A percentile compares a stretch with the other conserved stretches of the same genome.
phyloP scores from a whole-genome alignment of 441 rosid species.

The Macaranga tanarius region DNA sequence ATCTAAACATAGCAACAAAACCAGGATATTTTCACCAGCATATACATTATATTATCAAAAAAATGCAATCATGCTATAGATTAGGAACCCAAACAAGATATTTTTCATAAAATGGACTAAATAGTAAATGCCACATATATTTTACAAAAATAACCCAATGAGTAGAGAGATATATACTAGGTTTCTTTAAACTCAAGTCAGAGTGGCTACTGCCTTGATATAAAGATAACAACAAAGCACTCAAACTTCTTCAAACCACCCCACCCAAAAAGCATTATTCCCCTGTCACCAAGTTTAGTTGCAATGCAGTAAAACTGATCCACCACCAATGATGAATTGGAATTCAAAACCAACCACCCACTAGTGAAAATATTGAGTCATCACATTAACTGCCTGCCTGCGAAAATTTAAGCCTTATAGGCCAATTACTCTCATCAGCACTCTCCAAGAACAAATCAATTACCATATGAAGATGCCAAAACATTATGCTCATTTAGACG shows the following conservation, averaged over 20 bases:
- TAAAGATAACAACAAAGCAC: background rate
- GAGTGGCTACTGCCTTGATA: conserved; percentile 17
- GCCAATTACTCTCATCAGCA: background rate
- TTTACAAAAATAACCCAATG: conserved; percentile 11
- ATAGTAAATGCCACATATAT: conserved; percentile 3
- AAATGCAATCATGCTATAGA: background rate
- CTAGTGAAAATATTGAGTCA: background rate
- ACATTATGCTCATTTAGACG: conserved; percentile 74
- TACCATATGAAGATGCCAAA: conserved; percentile 52
- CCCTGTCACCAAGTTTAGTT: background rate
- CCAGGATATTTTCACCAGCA: conserved; percentile 2
- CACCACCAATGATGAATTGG: background rate
- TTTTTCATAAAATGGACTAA: background rate
- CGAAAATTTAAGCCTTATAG: background rate
- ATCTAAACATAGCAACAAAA: background rate
- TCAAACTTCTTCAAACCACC: conserved; percentile 14
- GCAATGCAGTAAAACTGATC: conserved; percentile 5
- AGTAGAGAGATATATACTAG: too few relatives aligned
- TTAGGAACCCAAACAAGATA: conserved; percentile 17
- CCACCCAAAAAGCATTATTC: conserved; percentile 1
- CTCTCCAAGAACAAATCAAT: conserved; percentile 26
- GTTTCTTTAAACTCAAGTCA: conserved; percentile 19
- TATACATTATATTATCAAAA: conserved; percentile 1
- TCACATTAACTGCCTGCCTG: background rate
- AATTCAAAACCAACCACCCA: background rate